phyloP scores from a whole-genome alignment of 2,329 filamentous ascomycete species.

The Calonectria pteridis region DNA sequence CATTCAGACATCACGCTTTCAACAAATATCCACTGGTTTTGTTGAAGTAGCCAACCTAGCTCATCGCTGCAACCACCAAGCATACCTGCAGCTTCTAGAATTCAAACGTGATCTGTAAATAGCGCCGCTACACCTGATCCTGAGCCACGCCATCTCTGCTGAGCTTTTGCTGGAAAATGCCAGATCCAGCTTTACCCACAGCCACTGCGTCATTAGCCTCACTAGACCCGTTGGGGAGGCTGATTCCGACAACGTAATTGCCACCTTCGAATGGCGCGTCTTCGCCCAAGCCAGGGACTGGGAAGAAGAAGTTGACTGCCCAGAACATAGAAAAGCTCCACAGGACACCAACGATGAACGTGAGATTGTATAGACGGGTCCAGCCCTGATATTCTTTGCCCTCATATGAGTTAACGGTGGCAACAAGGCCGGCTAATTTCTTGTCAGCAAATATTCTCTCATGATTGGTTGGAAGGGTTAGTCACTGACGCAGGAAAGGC shows the following conservation, averaged over 20 bases:
- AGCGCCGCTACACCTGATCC: not conserved
- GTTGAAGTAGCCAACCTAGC: no score
- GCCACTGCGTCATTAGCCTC: not conserved
- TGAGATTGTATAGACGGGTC: conserved; percentile 31
- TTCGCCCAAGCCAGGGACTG: conserved; percentile 23
- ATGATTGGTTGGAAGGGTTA: no score
- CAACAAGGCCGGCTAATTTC: conserved; percentile 23
- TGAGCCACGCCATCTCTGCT: not conserved
- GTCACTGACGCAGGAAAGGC: conserved; percentile 38
- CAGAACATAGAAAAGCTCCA: conserved; percentile 30
- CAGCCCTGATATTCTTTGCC: conserved; percentile 10
- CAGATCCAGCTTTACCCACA: not conserved
- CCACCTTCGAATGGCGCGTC: conserved; percentile 25
- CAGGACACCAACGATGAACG: conserved; percentile 28
- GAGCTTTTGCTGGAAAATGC: not conserved
- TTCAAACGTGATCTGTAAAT: not conserved
- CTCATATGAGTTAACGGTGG: conserved; percentile 23
- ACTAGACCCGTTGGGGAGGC: not conserved
- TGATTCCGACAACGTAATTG: conserved; percentile 19
- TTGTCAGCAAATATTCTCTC: not conserved
- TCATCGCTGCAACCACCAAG: no score
- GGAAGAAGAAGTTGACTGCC: conserved; percentile 24
- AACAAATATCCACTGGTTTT: no score
- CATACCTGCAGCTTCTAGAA: not conserved
- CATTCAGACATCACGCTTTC: no score